Evolutionary conservation across 306 rosid genomes (phyloP).

Genomic region (Abrus precatorius): DNA sequence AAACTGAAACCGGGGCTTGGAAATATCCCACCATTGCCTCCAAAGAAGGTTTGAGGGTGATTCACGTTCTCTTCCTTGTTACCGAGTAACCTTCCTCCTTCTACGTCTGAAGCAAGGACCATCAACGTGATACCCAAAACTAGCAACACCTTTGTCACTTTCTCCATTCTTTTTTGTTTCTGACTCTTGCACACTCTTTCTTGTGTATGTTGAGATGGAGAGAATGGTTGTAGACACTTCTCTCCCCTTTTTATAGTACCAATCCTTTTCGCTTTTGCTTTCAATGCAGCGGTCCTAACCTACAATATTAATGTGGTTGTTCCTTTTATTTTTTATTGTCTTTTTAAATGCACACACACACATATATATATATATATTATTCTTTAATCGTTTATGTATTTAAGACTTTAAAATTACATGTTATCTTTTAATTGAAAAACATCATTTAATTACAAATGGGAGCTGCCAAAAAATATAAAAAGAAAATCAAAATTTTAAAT

Average conservation of each 20-base stretch:
- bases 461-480: no score
- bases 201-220: neutral
- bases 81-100: constrained; percentile 39
- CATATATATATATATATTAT: no score
- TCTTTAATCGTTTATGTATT: no score
- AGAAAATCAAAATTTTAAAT: no score
- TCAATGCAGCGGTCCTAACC: constrained; percentile 10
- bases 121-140: constrained; percentile 21
- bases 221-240: neutral
- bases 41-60: constrained; percentile 45
- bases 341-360: no score
- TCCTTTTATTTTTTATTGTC: no score
- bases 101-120: constrained; percentile 44
- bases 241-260: constrained; percentile 44
- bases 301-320: neutral
- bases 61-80: constrained; percentile 30
- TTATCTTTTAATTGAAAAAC: no score
- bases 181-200: neutral
- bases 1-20: constrained; percentile 51
- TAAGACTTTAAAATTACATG: no score
- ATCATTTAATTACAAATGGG: no score
- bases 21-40: constrained; percentile 44
- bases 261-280: neutral
- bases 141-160: constrained; percentile 33
- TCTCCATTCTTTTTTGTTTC: constrained; percentile 32